phyloP scores from a whole-genome alignment of 1,139 yeast genomes.

The Hansenula sp. region DNA sequence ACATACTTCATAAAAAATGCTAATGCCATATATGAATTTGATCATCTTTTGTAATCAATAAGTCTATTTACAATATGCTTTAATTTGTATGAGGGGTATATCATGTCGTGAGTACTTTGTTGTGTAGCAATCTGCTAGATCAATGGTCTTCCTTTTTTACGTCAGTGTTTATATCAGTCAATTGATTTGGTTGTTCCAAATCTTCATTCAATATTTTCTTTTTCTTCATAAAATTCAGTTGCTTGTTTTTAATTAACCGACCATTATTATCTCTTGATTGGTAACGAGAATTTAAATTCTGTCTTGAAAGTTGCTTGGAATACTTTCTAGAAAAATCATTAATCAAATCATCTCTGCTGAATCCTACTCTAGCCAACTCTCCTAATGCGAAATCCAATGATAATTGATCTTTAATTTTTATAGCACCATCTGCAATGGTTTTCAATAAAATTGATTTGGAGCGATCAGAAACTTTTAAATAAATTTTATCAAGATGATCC shows the following conservation, averaged over 20 bases:
- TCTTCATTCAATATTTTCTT: not conserved
- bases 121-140: no score
- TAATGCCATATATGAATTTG: not conserved
- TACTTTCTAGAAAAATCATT: constrained; percentile 9
- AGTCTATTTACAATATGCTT: no score
- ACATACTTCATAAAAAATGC: no score
- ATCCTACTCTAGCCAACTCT: not conserved
- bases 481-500: constrained; percentile 1
- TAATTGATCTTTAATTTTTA: not conserved
- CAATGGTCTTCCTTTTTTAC: no score
- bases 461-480: constrained; percentile 3
- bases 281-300: not conserved
- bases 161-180: not conserved
- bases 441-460: constrained; percentile 6
- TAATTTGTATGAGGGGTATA: no score
- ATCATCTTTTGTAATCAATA: no score
- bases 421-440: constrained; percentile 10
- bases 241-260: not conserved
- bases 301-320: not conserved
- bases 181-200: not conserved
- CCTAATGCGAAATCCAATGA: constrained; percentile 1
- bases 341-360: constrained; percentile 8
- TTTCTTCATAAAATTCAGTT: constrained; percentile 1
- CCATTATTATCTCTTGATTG: not conserved
- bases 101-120: no score